Base-by-base conservation (phyloP, 1,284 basidiomycete species). In the Mycosarcoma maydis region DNA sequence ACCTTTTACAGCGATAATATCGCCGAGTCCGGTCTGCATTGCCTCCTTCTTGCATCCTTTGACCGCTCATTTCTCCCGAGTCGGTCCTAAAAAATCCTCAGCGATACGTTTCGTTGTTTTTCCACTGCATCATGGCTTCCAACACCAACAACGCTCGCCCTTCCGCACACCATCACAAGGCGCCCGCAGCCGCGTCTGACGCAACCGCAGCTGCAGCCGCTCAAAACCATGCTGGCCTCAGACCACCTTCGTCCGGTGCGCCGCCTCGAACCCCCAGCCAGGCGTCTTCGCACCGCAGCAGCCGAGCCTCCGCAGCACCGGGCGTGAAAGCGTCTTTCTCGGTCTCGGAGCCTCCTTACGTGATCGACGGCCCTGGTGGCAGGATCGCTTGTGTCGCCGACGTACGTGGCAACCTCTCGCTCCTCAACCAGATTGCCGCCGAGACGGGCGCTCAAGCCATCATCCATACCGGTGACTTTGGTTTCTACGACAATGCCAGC, bases 401-500 rank as follows among this genome's bases (percentile, higher is more conserved):
- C 84, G 92, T 98, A 70, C 88, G 84, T 76, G 82, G 83, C 44
- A 78, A 89, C 65, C 86, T 93, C 64, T 92, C 91, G 54, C 88
- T 88, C 50, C 87, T 98, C 79, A 98, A 97, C 83, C 88, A 92
- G 80, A 88, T 97, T 58, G 94, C 94, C 29, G 86, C 89, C 48
- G 92, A 96, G 77, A 93, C 92, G n/a, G 88, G 90, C 60, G 95
- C 94, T 19, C 54, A 76, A 32, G 78, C 75, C 41, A 90, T 98
- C 82, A 92, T 99, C 67, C 95, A 98, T 83, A 97, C 94, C 0
- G 96, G 96, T 54, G 96, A 99, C 85, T 98, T 98, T 89, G 96
- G 96, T 56, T 97, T 98, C 84, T 96, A 96, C 83, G 92, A 94
- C 82, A 85, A 87, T 19, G 87, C 87, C 60, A 93, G 90, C 81